Conservation (phyloP, 2,329 filamentous ascomycete genomes). For the Lasiodiplodia gonubiensis region DNA sequence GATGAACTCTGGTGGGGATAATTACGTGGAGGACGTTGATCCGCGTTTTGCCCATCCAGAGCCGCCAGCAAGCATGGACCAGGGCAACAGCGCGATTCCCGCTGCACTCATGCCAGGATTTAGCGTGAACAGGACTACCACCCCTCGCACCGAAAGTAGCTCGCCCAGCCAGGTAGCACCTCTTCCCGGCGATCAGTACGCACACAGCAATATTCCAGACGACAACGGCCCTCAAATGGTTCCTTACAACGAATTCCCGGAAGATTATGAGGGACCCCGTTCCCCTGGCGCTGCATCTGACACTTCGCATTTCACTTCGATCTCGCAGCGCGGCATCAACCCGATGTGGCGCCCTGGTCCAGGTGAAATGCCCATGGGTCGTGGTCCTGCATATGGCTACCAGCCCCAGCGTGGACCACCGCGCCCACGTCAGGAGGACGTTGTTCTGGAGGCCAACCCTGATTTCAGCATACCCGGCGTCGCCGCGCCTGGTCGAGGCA, state of each 20-base stretch:
- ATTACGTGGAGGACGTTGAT: slow-evolving; percentile 93
- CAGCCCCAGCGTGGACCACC: slow-evolving; percentile 31
- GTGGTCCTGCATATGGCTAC: slow-evolving; percentile 47
- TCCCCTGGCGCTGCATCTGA: slow-evolving; percentile 77
- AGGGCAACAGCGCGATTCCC: slow-evolving; percentile 30
- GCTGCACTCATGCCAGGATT: slow-evolving; percentile 43
- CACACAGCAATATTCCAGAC: slow-evolving; percentile 14
- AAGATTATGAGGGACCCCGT: slow-evolving; percentile 68
- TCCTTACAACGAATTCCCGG: slow-evolving; percentile 41
- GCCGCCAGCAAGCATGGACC: slow-evolving; percentile 1
- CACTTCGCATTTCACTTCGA: slow-evolving; percentile 83
- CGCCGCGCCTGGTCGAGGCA: slow-evolving; percentile 40
- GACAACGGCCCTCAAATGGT: slow-evolving; percentile 25
- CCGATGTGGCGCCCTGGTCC: slow-evolving; percentile 75
- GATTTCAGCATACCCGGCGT: slow-evolving; percentile 76
- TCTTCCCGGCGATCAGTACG: slow-evolving; percentile 35
- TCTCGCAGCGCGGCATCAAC: slow-evolving; percentile 87
- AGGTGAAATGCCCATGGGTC: slow-evolving; percentile 52
- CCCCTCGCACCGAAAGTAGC: slow-evolving; percentile 36
- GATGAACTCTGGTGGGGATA: slow-evolving; percentile 36
- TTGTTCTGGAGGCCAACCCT: slow-evolving; percentile 79
- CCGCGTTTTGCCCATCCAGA: slow-evolving; percentile 74
- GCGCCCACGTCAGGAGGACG: slow-evolving; percentile 65
- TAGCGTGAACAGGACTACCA: slow-evolving; percentile 35
- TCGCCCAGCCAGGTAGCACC: slow-evolving; percentile 33